Base-by-base conservation (phyloP, 2,329 filamentous ascomycete genomes). In the Teratosphaeria pseudoeucalypti region DNA sequence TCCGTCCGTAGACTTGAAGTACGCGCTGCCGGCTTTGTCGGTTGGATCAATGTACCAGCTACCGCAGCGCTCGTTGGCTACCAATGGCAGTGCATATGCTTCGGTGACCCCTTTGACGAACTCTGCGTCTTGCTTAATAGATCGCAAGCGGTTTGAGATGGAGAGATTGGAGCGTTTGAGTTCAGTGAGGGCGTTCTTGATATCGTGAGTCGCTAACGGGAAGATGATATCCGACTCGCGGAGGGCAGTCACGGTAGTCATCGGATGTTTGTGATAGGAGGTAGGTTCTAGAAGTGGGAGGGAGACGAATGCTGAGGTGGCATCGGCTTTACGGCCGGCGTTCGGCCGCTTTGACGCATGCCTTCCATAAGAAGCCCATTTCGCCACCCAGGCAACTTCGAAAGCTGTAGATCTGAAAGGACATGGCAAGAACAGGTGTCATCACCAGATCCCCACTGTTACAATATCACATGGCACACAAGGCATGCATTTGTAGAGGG, bases 1-100 rank as follows among this genome's bases (percentile, higher is more conserved):
- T 0, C 94, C 94, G 75, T 99, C 94, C 1, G 94, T 99, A 75
- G 90, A 95, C 79, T 99, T 99, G 76, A 97, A 99, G 75, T 97
- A 99, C 34, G 88, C 89, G 64, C 88, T 91, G 34, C 83, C 88
- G 1, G 71, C 75, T 74, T 92, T 94, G 29, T 69, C 69, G 7
- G 73, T 73, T 0, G 86, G 86, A 2, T 77, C 75, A 29, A 97
- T 88, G 72, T 97, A 97, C 94, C 94, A 99, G 74, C 89, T 92
- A 0, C 94, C 94, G 72, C 94, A 97, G 61, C 94, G 83, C 77
- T 97, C 92, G 71, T 99, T 99, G 34, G 92, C 91, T 14, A 97
- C 79, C 1, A 97, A 78, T 0, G 91, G 90, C 1, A 92, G 77
- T 2, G 68, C 64, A 47, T 37, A 39, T 9, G 34, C 55, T 1